phyloP scores from a whole-genome alignment of 2,329 filamentous ascomycete species.

The Chaetomium sp. region DNA sequence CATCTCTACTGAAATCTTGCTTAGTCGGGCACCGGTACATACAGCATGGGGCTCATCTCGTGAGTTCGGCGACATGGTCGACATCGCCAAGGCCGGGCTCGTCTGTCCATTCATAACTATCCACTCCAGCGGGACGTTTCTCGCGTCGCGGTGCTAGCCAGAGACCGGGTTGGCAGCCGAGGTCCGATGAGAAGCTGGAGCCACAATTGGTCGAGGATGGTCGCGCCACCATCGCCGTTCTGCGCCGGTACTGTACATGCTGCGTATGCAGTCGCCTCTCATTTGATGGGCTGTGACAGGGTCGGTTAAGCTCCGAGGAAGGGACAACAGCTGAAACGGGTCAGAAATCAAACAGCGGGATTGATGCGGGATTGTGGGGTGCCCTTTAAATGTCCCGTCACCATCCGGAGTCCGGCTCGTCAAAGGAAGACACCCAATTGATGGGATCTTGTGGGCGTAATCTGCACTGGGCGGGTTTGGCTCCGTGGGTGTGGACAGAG shows the following conservation, averaged over 20 bases:
- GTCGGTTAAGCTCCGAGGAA: background rate
- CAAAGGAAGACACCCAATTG: slow-evolving; percentile 24
- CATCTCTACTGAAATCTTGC: background rate
- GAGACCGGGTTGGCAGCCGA: slow-evolving; percentile 7
- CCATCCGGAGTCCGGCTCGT: slow-evolving; percentile 28
- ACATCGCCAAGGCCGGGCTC: slow-evolving; percentile 19
- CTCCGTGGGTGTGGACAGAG: slow-evolving; percentile 1
- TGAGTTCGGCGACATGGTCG: slow-evolving; percentile 18
- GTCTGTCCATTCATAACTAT: background rate
- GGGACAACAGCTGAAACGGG: slow-evolving; percentile 14
- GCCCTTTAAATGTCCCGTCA: slow-evolving; percentile 15
- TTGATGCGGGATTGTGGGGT: slow-evolving; percentile 13
- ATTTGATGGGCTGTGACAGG: background rate
- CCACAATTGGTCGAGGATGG: background rate
- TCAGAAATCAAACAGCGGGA: slow-evolving; percentile 8
- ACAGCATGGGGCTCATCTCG: slow-evolving; percentile 4
- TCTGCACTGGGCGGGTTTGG: slow-evolving; percentile 6
- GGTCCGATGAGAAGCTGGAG: background rate
- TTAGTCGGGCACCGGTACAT: background rate
- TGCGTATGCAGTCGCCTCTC: background rate
- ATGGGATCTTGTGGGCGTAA: slow-evolving; percentile 14
- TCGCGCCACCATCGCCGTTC: background rate
- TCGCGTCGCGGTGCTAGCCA: slow-evolving; percentile 5
- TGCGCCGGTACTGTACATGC: background rate
- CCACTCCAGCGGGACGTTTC: slow-evolving; percentile 18